Conservation (phyloP, 768 basidiomycete genomes). For the Ramaria sp. region DNA sequence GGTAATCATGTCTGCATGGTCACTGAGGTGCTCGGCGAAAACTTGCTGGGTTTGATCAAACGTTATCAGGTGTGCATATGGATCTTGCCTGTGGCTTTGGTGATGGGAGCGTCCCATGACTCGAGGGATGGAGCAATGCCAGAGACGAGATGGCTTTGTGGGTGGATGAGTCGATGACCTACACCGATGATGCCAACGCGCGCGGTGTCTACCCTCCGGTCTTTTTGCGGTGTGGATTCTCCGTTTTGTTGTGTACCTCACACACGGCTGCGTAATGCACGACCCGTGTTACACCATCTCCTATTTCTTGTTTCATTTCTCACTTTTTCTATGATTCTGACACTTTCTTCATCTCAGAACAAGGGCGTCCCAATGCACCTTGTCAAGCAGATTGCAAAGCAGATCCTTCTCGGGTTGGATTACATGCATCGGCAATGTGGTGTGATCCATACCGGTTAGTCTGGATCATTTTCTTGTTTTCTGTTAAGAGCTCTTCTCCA, state of each 20-base stretch:
- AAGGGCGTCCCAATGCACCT: conserved; percentile 10
- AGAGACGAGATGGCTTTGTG: too few species aligned
- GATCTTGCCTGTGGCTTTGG: neutral
- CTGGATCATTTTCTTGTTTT: neutral
- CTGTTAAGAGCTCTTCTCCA: neutral
- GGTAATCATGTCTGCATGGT: conserved; percentile 99
- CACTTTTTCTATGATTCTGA: neutral
- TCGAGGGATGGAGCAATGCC: too few species aligned
- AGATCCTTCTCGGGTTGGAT: conserved; percentile 88
- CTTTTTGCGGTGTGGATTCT: too few species aligned
- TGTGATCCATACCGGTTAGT: conserved; percentile 27
- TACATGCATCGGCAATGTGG: conserved; percentile 98
- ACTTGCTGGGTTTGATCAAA: conserved; percentile 91
- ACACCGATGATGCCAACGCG: too few species aligned
- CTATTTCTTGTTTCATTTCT: too few species aligned
- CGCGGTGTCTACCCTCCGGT: too few species aligned
- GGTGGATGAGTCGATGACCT: too few species aligned
- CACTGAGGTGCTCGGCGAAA: conserved; percentile 97
- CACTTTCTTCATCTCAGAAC: neutral
- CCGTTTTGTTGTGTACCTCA: too few species aligned
- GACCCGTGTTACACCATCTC: too few species aligned
- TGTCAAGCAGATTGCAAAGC: conserved; percentile 86
- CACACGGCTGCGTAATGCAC: too few species aligned
- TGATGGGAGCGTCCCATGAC: too few species aligned
- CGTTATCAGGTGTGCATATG: conserved; percentile 54